phyloP scores from a whole-genome alignment of 352 stramenopile species.

The Globisporangium cystogenes region DNA sequence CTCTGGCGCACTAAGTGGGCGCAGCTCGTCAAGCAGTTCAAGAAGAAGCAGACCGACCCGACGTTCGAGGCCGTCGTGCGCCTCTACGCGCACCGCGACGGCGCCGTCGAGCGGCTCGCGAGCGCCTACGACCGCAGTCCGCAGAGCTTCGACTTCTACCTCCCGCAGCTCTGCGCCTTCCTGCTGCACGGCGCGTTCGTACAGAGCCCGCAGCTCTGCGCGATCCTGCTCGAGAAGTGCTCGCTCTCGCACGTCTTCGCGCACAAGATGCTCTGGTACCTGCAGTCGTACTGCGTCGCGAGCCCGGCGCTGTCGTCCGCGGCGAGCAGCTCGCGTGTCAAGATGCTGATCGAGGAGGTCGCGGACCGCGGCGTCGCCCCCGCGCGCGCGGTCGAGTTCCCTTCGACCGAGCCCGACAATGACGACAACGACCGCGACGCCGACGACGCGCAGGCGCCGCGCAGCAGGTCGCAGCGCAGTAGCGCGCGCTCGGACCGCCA shows the following conservation, averaged over 20 bases:
- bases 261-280: conserved; percentile 82
- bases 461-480: conserved; percentile 4
- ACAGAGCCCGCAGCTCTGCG: conserved; percentile 53
- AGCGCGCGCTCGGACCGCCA: conserved; percentile 10
- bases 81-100: conserved; percentile 77
- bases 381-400: conserved; percentile 35
- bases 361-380: conserved; percentile 43
- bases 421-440: conserved; percentile 13
- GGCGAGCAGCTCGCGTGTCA: conserved; percentile 47
- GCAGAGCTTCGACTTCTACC: conserved; percentile 77
- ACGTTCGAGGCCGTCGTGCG: conserved; percentile 81
- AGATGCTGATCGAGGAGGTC: conserved; percentile 81
- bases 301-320: conserved; percentile 54
- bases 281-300: conserved; percentile 71
- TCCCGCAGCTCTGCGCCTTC: conserved; percentile 81
- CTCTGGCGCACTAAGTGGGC: conserved; percentile 73
- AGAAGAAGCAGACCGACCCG: conserved; percentile 50
- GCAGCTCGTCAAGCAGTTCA: conserved; percentile 64
- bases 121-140: conserved; percentile 50
- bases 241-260: conserved; percentile 81
- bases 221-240: conserved; percentile 76
- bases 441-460: conserved; percentile 9
- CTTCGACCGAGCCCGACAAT: conserved; percentile 5
- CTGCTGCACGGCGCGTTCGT: conserved; percentile 65
- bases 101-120: conserved; percentile 45